These are phyloP conservation scores for Macrolepiota fuliginosa DNA, from an alignment of 768 basidiomycete species.

Conservation along the genomic window DNA sequence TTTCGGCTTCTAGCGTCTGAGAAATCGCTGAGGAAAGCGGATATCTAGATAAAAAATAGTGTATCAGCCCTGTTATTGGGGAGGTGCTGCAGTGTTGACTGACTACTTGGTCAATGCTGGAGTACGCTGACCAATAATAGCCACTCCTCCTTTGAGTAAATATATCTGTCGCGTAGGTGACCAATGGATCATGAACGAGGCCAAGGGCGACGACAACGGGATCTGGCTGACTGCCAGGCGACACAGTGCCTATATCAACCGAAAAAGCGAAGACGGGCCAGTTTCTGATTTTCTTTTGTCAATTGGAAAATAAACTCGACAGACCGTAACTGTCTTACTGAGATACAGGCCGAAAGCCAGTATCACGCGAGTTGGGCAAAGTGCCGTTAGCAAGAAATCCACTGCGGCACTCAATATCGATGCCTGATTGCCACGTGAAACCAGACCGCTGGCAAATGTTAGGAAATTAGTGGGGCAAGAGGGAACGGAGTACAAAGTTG, in stretches of 20 bases:
- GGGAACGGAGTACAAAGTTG: not conserved
- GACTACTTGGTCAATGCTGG: constrained; percentile 29
- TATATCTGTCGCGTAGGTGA: constrained; percentile 26
- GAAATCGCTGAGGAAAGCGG: constrained; percentile 39
- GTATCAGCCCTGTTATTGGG: constrained; percentile 12
- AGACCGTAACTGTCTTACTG: not conserved
- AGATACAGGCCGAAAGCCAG: constrained; percentile 36
- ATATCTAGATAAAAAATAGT: constrained; percentile 28
- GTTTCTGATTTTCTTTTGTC: constrained; percentile 11
- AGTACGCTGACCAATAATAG: constrained; percentile 36
- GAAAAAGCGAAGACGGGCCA: constrained; percentile 51
- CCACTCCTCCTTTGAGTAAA: constrained; percentile 27
- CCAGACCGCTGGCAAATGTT: constrained; percentile 11
- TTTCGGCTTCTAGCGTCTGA: constrained; percentile 33
- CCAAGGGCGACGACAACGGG: constrained; percentile 35
- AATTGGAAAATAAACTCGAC: not conserved
- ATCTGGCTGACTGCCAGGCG: constrained; percentile 18
- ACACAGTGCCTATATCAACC: constrained; percentile 39
- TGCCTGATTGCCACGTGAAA: constrained; percentile 43
- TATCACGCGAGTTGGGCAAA: constrained; percentile 37
- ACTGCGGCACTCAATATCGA: constrained; percentile 33
- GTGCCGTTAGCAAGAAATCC: constrained; percentile 37
- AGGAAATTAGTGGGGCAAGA: not conserved
- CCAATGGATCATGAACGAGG: constrained; percentile 31
- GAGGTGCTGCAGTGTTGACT: constrained; percentile 5